These are phyloP conservation scores for Pichia sporocuriosa DNA, from an alignment of 805 yeast species.

Conservation along the genomic window DNA sequence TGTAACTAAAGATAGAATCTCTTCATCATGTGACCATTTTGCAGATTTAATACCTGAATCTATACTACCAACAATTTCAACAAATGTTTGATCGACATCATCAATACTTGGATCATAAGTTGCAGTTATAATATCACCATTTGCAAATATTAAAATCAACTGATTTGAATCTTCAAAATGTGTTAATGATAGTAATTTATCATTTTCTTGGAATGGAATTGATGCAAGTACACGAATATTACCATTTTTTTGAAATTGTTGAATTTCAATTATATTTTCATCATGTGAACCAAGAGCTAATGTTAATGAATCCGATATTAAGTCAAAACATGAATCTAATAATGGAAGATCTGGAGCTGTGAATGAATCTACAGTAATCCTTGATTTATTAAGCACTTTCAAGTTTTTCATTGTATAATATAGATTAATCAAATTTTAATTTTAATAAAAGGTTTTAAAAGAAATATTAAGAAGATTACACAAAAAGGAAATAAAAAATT, in stretches of 20 bases:
- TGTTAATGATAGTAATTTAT: conserved; percentile 44
- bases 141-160: conserved; percentile 56
- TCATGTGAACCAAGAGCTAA: conserved; percentile 52
- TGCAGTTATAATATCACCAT: conserved; percentile 72
- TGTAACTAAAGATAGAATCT: conserved; percentile 67
- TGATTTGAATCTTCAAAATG: conserved; percentile 69
- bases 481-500: background rate
- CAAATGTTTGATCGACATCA: conserved; percentile 48
- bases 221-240: conserved; percentile 51
- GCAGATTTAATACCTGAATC: conserved; percentile 72
- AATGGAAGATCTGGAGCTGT: conserved; percentile 62
- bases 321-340: conserved; percentile 55
- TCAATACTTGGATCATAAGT: conserved; percentile 44
- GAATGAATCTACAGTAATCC: conserved; percentile 42
- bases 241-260: conserved; percentile 65
- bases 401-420: conserved; percentile 27
- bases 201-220: conserved; percentile 42
- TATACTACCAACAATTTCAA: conserved; percentile 76
- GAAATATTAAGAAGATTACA: background rate
- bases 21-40: conserved; percentile 88
- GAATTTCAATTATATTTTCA: conserved; percentile 61
- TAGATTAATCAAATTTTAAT: too few species aligned
- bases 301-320: conserved; percentile 66
- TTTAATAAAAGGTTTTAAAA: too few species aligned
- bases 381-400: conserved; percentile 43